Evolutionary conservation across 2,329 filamentous ascomycete species (phyloP).

Genomic region (Colletotrichum sp.): DNA sequence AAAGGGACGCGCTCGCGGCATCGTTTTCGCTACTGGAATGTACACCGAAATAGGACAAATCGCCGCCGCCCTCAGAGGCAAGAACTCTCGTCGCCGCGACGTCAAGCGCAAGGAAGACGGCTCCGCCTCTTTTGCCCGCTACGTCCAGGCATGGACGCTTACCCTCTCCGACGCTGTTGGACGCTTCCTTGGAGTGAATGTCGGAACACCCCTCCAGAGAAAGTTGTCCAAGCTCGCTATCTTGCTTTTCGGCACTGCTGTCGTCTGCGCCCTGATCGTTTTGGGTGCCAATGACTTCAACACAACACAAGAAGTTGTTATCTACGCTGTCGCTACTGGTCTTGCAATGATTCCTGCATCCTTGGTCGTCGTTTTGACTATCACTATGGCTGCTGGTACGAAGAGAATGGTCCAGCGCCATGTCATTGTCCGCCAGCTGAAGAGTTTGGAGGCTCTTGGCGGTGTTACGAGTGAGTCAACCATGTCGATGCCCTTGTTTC

Average conservation of each 20-base stretch:
- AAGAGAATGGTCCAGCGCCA: constrained; percentile 59
- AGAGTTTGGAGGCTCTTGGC: constrained; percentile 58
- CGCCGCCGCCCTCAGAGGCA: constrained; percentile 50
- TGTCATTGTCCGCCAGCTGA: constrained; percentile 58
- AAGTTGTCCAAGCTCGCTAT: constrained; percentile 74
- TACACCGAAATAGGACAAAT: constrained; percentile 68
- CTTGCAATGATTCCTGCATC: constrained; percentile 58
- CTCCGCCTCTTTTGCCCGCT: constrained; percentile 31
- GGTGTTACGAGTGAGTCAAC: constrained; percentile 45
- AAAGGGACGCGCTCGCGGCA: constrained; percentile 62
- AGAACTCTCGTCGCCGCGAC: constrained; percentile 36
- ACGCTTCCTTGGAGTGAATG: constrained; percentile 52
- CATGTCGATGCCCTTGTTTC: background rate
- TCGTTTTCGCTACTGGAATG: constrained; percentile 67
- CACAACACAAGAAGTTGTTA: constrained; percentile 43
- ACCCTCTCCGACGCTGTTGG: constrained; percentile 41
- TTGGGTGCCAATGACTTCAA: constrained; percentile 47
- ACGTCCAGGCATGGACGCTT: constrained; percentile 40
- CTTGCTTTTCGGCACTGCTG: constrained; percentile 66
- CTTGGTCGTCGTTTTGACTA: constrained; percentile 58
- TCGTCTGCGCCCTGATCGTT: constrained; percentile 50
- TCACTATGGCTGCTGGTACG: constrained; percentile 63
- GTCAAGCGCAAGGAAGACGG: constrained; percentile 50
- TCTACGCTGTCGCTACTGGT: constrained; percentile 50
- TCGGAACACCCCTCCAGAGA: constrained; percentile 72